phyloP scores from a whole-genome alignment of 2,329 filamentous ascomycete genomes.

The Westerdykella aurantiaca region DNA sequence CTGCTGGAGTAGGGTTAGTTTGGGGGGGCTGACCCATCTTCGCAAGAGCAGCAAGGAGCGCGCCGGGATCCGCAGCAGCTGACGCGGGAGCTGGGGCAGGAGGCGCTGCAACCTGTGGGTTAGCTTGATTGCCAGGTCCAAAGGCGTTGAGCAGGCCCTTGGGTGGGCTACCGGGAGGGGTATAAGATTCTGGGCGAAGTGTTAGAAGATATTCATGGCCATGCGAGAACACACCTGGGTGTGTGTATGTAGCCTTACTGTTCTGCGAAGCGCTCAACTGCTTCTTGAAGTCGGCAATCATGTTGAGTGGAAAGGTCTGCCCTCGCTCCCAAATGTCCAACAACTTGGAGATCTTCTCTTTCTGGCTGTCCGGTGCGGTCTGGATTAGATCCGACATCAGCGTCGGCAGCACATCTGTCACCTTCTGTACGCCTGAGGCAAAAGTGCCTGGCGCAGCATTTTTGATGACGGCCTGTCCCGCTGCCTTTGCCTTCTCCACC shows the following conservation, averaged over 20 bases:
- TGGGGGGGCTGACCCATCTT: constrained; percentile 22
- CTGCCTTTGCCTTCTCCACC: constrained; percentile 88
- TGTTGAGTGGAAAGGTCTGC: constrained; percentile 74
- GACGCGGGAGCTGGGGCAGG: constrained; percentile 13
- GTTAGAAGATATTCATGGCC: constrained; percentile 3
- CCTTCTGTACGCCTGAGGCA: constrained; percentile 90
- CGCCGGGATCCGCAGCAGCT: constrained; percentile 22
- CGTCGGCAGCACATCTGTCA: constrained; percentile 87
- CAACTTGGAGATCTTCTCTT: constrained; percentile 92
- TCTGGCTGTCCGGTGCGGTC: constrained; percentile 86
- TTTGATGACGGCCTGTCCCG: constrained; percentile 70
- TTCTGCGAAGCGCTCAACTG: constrained; percentile 61
- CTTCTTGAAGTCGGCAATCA: constrained; percentile 79
- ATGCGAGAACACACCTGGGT: constrained; percentile 11
- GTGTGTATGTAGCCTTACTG: constrained; percentile 52
- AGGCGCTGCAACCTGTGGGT: constrained; percentile 19
- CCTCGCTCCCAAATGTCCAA: constrained; percentile 98
- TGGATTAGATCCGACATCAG: constrained; percentile 94
- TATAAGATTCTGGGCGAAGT: constrained; percentile 14
- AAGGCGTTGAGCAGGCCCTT: constrained; percentile 19
- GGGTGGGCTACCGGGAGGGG: constrained; percentile 25
- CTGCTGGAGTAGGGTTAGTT: constrained; percentile 20
- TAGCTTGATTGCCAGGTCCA: constrained; percentile 20
- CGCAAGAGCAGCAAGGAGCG: constrained; percentile 32
- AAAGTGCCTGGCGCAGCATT: constrained; percentile 85